Evolutionary conservation across 2,329 filamentous ascomycete species (phyloP), one percentile per base, ranked within the genome.

Genomic region (Claviceps sp.): DNA sequence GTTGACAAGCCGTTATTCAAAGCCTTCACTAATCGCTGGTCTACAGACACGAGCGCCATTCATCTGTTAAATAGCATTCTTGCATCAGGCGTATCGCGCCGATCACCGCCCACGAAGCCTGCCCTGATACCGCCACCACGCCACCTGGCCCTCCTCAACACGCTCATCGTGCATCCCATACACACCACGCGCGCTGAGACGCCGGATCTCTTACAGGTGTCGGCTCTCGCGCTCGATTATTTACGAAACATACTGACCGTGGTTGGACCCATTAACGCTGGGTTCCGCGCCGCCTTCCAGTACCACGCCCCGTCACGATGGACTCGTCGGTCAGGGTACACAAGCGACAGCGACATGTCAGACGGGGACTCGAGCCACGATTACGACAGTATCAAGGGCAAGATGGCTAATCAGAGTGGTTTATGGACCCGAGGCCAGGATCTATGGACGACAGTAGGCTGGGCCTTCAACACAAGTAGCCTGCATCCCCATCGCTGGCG

Each of bases 391-490:
- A 68, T 89, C 39, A 71, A 73, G 43, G 74, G 79, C 6, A 73
- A 75, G 10, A 73, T 89, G 53, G 82, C 84, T 1, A 77, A 79
- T 49, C 71, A 76, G 14, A 75, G 81, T 44, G 84, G 85, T 34
- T 56, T 96, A 1, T 95, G 87, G 80, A 71, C 70, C 16, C 77
- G 80, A n/a, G 87, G 85, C 1, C 82, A 87, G 55, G 88, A 95
- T 62, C 94, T 97, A 61, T 98, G 93, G 89, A 78, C 82, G 43
- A 79, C 87, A 0, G 77, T 93, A 0, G 93, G 91, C 3, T 97
- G 93, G 93, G 85, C 87, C 0, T 89, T 97, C 65, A 93, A 91
- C 63, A 97, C 91, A 69, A 90, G 88, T 50, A 76, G 85, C 1
- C 66, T 77, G 37, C 75, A 91, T 58, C 81, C 81, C 1, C 75